A percentile compares a stretch with the other conserved stretches of the same genome.
Evolutionary conservation across 2,329 filamentous ascomycete genomes (phyloP).

Genomic region (Cladophialophora exuberans): DNA sequence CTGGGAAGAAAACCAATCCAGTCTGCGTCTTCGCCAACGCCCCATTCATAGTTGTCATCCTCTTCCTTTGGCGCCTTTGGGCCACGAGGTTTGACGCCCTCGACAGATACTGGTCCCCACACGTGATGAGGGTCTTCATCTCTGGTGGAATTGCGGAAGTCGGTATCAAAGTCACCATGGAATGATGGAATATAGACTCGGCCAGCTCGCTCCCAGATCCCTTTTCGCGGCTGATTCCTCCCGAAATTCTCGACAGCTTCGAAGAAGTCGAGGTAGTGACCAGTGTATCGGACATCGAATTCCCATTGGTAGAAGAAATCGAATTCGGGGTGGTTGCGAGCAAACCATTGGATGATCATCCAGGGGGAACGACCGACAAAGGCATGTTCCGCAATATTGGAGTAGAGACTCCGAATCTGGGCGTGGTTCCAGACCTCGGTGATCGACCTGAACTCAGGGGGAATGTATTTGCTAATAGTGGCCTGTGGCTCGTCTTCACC

Average conservation of each 20-base stretch:
- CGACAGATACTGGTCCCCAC: slow-evolving; percentile 67
- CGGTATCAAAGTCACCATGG: slow-evolving; percentile 52
- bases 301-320: slow-evolving; percentile 89
- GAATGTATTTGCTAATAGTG: slow-evolving; percentile 63
- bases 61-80: slow-evolving; percentile 62
- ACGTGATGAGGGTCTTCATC: slow-evolving; percentile 43
- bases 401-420: slow-evolving; percentile 34
- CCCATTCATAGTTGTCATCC: slow-evolving; percentile 74
- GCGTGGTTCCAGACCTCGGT: slow-evolving; percentile 69
- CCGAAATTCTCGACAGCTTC: slow-evolving; percentile 63
- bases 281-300: slow-evolving; percentile 77
- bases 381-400: slow-evolving; percentile 34
- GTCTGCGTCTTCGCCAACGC: slow-evolving; percentile 75
- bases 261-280: slow-evolving; percentile 80
- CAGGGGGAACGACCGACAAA: slow-evolving; percentile 55
- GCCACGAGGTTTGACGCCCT: slow-evolving; percentile 63
- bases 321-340: slow-evolving; percentile 75
- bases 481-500: slow-evolving; percentile 64
- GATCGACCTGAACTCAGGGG: slow-evolving; percentile 70
- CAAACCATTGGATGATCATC: slow-evolving; percentile 75
- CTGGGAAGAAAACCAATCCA: slow-evolving; percentile 77
- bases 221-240: slow-evolving; percentile 58
- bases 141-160: slow-evolving; percentile 29
- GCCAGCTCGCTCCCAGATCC: slow-evolving; percentile 62
- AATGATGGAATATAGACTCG: slow-evolving; percentile 59